phyloP scores from a whole-genome alignment of 371 early-diverging fungal species.

The Capillidium heterosporum region DNA sequence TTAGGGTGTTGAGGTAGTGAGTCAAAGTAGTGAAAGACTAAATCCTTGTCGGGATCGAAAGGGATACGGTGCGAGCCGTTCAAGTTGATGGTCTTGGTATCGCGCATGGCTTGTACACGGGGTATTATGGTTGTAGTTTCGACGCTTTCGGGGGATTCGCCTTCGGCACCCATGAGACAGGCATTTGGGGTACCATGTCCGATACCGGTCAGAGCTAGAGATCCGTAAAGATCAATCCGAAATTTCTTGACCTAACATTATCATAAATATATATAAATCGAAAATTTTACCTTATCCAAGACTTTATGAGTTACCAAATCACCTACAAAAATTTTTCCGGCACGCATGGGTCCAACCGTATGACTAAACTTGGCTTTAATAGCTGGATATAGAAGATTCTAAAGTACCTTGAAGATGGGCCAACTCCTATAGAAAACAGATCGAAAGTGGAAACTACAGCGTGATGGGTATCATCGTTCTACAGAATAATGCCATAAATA shows the following conservation, averaged over 20 bases:
- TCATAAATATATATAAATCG: not conserved
- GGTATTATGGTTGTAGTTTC: slow-evolving; percentile 60
- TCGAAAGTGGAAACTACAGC: slow-evolving; percentile 91
- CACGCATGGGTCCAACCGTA: slow-evolving; percentile 92
- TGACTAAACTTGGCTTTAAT: slow-evolving; percentile 25
- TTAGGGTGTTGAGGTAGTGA: slow-evolving; percentile 88
- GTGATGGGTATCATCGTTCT: slow-evolving; percentile 21
- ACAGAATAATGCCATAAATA: too few species aligned
- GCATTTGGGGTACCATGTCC: slow-evolving; percentile 92
- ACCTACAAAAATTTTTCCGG: slow-evolving; percentile 80
- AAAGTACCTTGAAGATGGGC: slow-evolving; percentile 63
- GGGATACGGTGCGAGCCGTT: slow-evolving; percentile 55
- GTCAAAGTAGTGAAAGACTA: slow-evolving; percentile 71
- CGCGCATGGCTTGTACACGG: slow-evolving; percentile 51
- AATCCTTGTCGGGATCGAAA: slow-evolving; percentile 64
- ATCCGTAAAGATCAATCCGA: slow-evolving; percentile 82
- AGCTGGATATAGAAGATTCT: not conserved
- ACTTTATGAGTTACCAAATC: slow-evolving; percentile 54
- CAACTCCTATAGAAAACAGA: slow-evolving; percentile 87
- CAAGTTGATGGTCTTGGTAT: slow-evolving; percentile 45
- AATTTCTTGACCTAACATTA: slow-evolving; percentile 29
- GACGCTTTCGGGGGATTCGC: slow-evolving; percentile 79
- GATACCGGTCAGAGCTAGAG: slow-evolving; percentile 81
- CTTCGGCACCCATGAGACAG: slow-evolving; percentile 77
- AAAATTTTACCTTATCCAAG: slow-evolving; percentile 30